These are phyloP conservation scores for Cladosporium halotolerans DNA, from an alignment of 2,329 filamentous ascomycete genomes.

Conservation along the genomic window DNA sequence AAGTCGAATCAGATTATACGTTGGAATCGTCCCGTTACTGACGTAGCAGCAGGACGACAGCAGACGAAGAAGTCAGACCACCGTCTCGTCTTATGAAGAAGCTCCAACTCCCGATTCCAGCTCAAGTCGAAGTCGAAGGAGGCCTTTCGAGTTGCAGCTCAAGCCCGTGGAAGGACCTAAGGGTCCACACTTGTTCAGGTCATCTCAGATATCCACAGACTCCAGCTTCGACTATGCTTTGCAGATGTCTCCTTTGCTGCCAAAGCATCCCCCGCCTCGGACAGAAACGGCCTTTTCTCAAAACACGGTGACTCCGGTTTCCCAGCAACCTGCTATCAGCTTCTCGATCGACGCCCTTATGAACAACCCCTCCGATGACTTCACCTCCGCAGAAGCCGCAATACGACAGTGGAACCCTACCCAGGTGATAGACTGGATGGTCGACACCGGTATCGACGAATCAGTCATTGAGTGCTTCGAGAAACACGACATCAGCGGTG, in stretches of 20 bases:
- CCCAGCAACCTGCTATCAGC: constrained; percentile 14
- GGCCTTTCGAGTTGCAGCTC: constrained; percentile 56
- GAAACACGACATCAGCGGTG: constrained; percentile 85
- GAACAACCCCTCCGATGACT: constrained; percentile 2
- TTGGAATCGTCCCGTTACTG: neutral
- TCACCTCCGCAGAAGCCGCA: constrained; percentile 16
- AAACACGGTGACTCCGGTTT: constrained; percentile 24
- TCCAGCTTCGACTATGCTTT: constrained; percentile 48
- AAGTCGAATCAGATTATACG: constrained; percentile 32
- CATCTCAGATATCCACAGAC: constrained; percentile 55
- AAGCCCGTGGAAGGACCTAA: constrained; percentile 71
- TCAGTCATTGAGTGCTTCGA: constrained; percentile 76
- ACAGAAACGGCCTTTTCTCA: constrained; percentile 38
- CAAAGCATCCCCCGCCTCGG: constrained; percentile 49
- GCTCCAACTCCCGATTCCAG: constrained; percentile 60
- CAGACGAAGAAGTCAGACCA: constrained; percentile 75
- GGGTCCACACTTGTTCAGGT: constrained; percentile 81
- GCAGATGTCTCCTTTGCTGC: constrained; percentile 67
- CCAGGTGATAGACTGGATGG: constrained; percentile 82
- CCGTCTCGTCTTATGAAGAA: constrained; percentile 81
- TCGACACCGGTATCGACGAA: constrained; percentile 71
- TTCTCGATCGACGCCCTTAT: constrained; percentile 26
- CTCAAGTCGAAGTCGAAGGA: constrained; percentile 50
- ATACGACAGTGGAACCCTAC: constrained; percentile 64
- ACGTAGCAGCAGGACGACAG: constrained; percentile 25